Base-by-base conservation (phyloP, 495 filamentous ascomycete genomes). In the Xylaria palmicola region DNA sequence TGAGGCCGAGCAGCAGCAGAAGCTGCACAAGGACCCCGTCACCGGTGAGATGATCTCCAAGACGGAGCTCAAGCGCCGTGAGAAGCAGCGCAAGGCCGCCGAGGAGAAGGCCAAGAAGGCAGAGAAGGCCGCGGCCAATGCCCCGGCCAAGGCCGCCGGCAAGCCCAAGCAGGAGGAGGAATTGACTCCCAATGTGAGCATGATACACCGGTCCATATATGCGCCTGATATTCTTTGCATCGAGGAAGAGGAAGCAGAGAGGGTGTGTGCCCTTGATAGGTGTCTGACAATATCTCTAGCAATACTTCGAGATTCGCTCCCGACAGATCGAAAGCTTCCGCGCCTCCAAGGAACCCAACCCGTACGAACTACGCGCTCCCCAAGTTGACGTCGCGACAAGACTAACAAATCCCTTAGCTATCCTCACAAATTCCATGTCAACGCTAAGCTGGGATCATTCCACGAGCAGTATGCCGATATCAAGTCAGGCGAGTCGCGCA, bases 291-390 rank as follows among this genome's bases (percentile, higher is more conserved):
- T 37, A 22, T 20, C 30, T 37, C 62, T 64, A 93, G 90, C 91
- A 96, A 93, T 98, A 98, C 78, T 95, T 96, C 70, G 93, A 98
- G 79, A 95, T 98, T 68, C 91, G 94, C 48, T 91, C 86, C 66
- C 85, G 90, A 52, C 81, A 81, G 47, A 85, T 98, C 82, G 89
- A 92, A 72, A 92, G 91, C 81, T 85, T 97, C 58, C 87, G 88
- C 71, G 81, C 89, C 72, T 87, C 83, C 72, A 87, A 92, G 78
- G 76, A 86, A 37, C 91, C 91, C 20, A 89, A 96, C 73, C 92
- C 94, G 17, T 57, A 37, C 6, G 41, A 22, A 0, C 54, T 1
- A 45, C 30, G n/a, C 29, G 27, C 27, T 32, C 50, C 34, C 10
- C 34, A 8, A 37, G 1, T 19, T 17, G 17, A 27, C 29, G 4